phyloP scores from a whole-genome alignment of 2,329 filamentous ascomycete genomes.

The Cephalotrichum gorgonifer region DNA sequence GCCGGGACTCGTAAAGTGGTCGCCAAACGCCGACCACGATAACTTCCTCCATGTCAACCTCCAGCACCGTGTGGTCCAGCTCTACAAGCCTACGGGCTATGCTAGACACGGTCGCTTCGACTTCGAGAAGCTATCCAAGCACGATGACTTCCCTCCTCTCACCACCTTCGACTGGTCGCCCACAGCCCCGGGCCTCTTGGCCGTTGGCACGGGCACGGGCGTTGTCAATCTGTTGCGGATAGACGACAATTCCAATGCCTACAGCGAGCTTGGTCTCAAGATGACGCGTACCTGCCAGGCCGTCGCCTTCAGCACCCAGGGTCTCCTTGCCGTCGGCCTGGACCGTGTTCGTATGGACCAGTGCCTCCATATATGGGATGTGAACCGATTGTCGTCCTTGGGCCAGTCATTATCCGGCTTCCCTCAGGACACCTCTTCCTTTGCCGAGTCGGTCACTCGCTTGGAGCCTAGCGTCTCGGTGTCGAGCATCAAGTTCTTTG shows the following conservation, averaged over 20 bases:
- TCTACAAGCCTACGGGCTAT: constrained; percentile 52
- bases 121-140: constrained; percentile 43
- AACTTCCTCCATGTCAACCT: constrained; percentile 57
- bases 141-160: constrained; percentile 53
- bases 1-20: constrained; percentile 57
- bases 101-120: constrained; percentile 48
- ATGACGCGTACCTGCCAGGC: constrained; percentile 71
- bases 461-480: constrained; percentile 63
- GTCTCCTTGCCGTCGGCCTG: constrained; percentile 66
- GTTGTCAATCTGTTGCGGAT: constrained; percentile 66
- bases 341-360: constrained; percentile 75
- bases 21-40: constrained; percentile 45
- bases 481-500: constrained; percentile 73
- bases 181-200: constrained; percentile 53
- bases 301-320: constrained; percentile 65
- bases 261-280: constrained; percentile 58
- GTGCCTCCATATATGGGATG: constrained; percentile 75
- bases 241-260: constrained; percentile 57
- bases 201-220: constrained; percentile 64
- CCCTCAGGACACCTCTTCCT: constrained; percentile 32
- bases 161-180: constrained; percentile 61
- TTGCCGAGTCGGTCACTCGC: constrained; percentile 47
- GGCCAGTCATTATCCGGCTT: constrained; percentile 38
- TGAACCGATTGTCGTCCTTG: constrained; percentile 48
- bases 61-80: constrained; percentile 50